Base-by-base conservation (phyloP, 495 filamentous ascomycete species). In the Immersiella caudata region DNA sequence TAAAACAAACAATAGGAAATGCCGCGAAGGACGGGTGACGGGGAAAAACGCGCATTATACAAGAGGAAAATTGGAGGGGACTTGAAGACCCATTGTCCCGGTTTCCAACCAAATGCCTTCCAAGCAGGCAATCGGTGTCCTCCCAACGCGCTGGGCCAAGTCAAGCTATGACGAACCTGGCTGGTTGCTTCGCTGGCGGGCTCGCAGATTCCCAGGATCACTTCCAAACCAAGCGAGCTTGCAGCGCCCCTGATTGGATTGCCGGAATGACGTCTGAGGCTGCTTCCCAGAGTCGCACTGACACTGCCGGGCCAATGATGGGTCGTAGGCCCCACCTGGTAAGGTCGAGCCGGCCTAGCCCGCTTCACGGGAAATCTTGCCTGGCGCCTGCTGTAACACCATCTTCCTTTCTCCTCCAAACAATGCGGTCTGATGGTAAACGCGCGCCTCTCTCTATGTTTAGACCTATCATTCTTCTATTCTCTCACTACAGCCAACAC, bases 181-280 rank as follows among this genome's bases (percentile, higher is more conserved):
- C n/a, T 62, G 20, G 60, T 22, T 16, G 57, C 57, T 60, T 27
- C 25, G 29, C 57, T 55, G 52, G 21, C 25, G 7, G 33, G 60
- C 21, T 54, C 24, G 49, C 26, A 64, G 49, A 55, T 46, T 46
- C 40, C 35, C 57, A 68, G 64, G 64, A 64, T 69, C 63, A 64
- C 62, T 64, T 67, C 67, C 69, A 60, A 27, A 36, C 20, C 20
- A 62, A 62, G 60, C 60, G 60, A 62, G 35, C 35, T 20, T 46
- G 60, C 35, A 50, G 9, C 18, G 8, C 2, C 49, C 65, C 51
- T 66, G 51, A 67, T 69, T 67, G 62, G 69, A 24, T 27, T 25
- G 51, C 40, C 64, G 50, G 35, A 62, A 64, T 74, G 72, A 75
- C 73, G 71, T 75, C 72, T 69, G 73, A 61, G 73, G 71, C 73